A percentile compares a stretch with the other conserved stretches of the same genome.
Evolutionary conservation across 306 rosid genomes (phyloP).

Genomic region (Trichosanthes truncata): DNA sequence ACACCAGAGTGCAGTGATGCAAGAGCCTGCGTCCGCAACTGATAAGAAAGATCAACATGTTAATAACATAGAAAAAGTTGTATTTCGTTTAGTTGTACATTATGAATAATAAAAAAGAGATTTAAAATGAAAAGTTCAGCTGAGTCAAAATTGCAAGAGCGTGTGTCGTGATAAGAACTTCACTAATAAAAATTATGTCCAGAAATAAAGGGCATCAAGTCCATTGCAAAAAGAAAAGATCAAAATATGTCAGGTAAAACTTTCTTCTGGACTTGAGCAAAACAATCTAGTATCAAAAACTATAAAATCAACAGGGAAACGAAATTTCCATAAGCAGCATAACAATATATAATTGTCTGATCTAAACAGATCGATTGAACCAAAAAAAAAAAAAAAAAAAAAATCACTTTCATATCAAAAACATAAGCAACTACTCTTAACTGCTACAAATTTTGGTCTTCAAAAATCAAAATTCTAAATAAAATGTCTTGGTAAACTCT

Average conservation of each 20-base stretch:
- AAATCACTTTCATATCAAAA: slow-evolving; percentile 4
- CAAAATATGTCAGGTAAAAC: not conserved
- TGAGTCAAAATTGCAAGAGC: not conserved
- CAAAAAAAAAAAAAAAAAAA: not conserved
- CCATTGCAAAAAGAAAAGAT: not conserved
- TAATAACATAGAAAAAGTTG: slow-evolving; percentile 1
- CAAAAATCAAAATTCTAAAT: not conserved
- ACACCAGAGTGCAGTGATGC: slow-evolving; percentile 90
- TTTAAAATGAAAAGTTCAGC: not conserved
- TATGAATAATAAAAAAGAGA: not conserved
- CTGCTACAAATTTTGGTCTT: not conserved
- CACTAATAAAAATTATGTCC: not conserved
- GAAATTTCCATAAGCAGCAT: not conserved
- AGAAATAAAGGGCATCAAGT: not conserved
- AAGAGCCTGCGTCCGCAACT: slow-evolving; percentile 93
- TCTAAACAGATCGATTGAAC: not conserved
- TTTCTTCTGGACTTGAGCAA: not conserved
- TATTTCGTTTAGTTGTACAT: not conserved
- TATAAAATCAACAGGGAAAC: not conserved
- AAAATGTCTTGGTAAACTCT: not conserved
- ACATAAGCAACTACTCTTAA: not conserved
- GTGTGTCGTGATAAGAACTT: not conserved
- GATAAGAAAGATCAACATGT: slow-evolving; percentile 19
- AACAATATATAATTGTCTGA: not conserved
- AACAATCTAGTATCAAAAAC: not conserved